Conservation (phyloP, 768 basidiomycete species). For the Astraeus odoratus region DNA sequence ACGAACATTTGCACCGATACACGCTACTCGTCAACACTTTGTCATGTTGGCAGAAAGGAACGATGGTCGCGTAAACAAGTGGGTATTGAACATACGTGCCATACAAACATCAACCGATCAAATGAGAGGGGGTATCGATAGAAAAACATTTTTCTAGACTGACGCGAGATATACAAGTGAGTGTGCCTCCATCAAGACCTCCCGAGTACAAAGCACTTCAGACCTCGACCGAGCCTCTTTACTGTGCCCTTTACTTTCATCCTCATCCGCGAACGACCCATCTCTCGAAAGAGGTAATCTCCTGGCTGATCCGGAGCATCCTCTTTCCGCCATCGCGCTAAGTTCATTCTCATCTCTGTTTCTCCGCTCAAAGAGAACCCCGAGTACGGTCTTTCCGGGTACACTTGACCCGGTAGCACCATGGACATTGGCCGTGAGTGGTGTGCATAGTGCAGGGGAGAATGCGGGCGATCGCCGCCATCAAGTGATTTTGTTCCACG, state of each 20-base stretch:
- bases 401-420: slow-evolving; percentile 16
- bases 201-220: slow-evolving; percentile 27
- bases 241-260: slow-evolving; percentile 19
- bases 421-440: slow-evolving; percentile 25
- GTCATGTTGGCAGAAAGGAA: too few relatives aligned
- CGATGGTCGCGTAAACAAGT: too few relatives aligned
- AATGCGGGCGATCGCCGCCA: slow-evolving; percentile 15
- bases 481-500: slow-evolving; percentile 30
- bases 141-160: not conserved
- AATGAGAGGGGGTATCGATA: too few relatives aligned
- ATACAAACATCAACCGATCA: too few relatives aligned
- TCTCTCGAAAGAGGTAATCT: slow-evolving; percentile 26
- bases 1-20: too few relatives aligned
- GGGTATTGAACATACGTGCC: too few relatives aligned
- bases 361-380: slow-evolving; percentile 57
- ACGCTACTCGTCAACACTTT: too few relatives aligned
- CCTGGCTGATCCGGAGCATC: slow-evolving; percentile 26
- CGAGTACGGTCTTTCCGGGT: slow-evolving; percentile 12
- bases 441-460: slow-evolving; percentile 7
- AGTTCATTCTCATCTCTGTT: slow-evolving; percentile 50
- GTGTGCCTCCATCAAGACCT: slow-evolving; percentile 7
- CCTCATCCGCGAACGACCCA: slow-evolving; percentile 13
- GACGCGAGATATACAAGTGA: slow-evolving; percentile 3
- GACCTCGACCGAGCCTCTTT: slow-evolving; percentile 24
- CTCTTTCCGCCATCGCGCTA: slow-evolving; percentile 33